Conservation (phyloP, 805 yeast genomes). For the Saturnispora sanitii region DNA sequence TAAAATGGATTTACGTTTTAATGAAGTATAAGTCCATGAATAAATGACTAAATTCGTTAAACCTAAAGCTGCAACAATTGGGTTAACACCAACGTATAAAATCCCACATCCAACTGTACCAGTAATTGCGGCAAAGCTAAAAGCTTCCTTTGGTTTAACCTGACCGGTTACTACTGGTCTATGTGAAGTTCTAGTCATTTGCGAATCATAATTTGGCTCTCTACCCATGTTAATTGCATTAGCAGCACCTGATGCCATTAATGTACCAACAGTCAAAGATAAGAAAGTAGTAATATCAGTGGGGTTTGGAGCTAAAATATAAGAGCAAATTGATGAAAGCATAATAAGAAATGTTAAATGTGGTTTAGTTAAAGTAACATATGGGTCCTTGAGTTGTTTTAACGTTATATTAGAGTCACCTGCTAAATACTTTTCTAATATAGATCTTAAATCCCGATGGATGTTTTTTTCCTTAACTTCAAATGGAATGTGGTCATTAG, state of each 20-base stretch:
- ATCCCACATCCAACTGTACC: constrained; percentile 65
- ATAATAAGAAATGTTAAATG: constrained; percentile 79
- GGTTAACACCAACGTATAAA: constrained; percentile 73
- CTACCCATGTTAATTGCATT: constrained; percentile 96
- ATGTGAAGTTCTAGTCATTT: constrained; percentile 79
- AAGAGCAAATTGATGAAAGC: constrained; percentile 85
- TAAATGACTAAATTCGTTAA: constrained; percentile 70
- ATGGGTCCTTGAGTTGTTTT: constrained; percentile 44
- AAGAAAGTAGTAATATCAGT: constrained; percentile 63
- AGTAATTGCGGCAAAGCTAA: constrained; percentile 60
- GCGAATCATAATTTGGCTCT: constrained; percentile 80
- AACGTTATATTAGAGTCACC: constrained; percentile 22
- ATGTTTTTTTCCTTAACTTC: constrained; percentile 37
- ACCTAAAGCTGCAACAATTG: constrained; percentile 78
- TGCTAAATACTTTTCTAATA: constrained; percentile 17
- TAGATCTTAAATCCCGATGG: constrained; percentile 13
- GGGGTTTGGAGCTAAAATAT: constrained; percentile 81
- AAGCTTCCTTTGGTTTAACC: constrained; percentile 70
- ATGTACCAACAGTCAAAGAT: constrained; percentile 74
- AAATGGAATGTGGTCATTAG: constrained; percentile 38
- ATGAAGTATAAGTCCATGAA: constrained; percentile 84
- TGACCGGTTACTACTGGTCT: constrained; percentile 87
- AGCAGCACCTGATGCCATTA: constrained; percentile 85
- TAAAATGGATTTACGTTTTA: constrained; percentile 73
- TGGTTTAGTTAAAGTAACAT: constrained; percentile 82